phyloP scores from a whole-genome alignment of 176 grass and related monocot species.

The Paspalum notatum region DNA sequence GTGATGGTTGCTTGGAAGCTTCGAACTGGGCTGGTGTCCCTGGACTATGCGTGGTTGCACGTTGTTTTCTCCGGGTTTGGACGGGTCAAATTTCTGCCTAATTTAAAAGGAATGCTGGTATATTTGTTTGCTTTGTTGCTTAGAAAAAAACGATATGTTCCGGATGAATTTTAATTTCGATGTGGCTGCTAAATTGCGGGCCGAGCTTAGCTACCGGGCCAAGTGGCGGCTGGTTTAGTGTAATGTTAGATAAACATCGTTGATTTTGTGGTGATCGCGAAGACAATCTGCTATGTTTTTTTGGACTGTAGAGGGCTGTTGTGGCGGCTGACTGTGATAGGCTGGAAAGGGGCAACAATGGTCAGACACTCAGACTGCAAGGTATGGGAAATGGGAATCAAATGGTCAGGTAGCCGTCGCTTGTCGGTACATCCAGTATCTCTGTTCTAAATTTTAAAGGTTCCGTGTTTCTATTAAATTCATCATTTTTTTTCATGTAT shows the following conservation, averaged over 20 bases:
- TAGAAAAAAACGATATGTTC: background rate
- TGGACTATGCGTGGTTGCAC: background rate
- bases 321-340: background rate
- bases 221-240: background rate
- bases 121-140: background rate
- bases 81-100: background rate
- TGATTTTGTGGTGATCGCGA: constrained; percentile 7
- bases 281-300: background rate
- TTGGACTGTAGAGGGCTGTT: background rate
- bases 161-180: background rate
- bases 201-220: background rate
- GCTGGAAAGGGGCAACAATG: background rate
- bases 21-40: background rate
- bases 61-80: background rate
- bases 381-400: no score
- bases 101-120: constrained; percentile 13
- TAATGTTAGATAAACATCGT: background rate
- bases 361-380: background rate
- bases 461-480: no score
- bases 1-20: constrained; percentile 49
- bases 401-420: no score
- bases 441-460: no score
- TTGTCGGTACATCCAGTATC: no score
- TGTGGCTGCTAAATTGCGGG: background rate
- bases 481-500: no score